Evolutionary conservation across 1,284 basidiomycete genomes (phyloP).

Genomic region (Fomitopsis betulina): DNA sequence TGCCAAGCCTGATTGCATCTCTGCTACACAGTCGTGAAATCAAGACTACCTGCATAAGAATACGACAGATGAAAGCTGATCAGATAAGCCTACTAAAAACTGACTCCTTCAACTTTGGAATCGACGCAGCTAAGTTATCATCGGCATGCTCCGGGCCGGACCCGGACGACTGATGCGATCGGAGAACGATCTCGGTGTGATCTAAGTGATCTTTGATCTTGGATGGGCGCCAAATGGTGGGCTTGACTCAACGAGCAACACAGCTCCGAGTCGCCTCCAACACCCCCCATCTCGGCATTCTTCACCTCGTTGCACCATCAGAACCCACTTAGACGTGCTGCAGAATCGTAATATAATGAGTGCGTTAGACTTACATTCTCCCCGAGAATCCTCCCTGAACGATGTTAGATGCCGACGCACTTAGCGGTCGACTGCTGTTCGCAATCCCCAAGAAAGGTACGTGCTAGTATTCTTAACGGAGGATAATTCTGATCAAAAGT

Average conservation of each 20-base stretch:
- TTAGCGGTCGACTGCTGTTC: constrained; percentile 79
- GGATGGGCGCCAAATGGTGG: not conserved
- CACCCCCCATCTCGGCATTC: not conserved
- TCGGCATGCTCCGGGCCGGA: not conserved
- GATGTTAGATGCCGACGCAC: constrained; percentile 36
- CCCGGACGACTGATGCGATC: not conserved
- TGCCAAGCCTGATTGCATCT: too few species aligned
- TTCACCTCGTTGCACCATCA: not conserved
- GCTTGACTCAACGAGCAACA: not conserved
- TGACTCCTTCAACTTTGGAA: too few species aligned
- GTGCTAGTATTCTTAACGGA: constrained; percentile 6
- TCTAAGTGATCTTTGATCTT: not conserved
- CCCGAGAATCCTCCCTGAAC: not conserved
- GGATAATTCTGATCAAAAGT: not conserved
- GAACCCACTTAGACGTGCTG: not conserved
- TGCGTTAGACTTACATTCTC: not conserved
- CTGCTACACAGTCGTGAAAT: too few species aligned
- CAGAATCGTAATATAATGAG: constrained; percentile 1
- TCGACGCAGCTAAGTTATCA: too few species aligned
- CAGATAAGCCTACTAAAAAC: too few species aligned
- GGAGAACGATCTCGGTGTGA: not conserved
- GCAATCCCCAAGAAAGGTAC: constrained; percentile 98
- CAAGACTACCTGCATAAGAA: too few species aligned
- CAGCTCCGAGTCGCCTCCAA: too few species aligned
- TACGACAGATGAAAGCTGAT: too few species aligned